A percentile compares a stretch with the other conserved stretches of the same genome.
Evolutionary conservation across 805 yeast genomes (phyloP).

Genomic region (Lachancea sp.): DNA sequence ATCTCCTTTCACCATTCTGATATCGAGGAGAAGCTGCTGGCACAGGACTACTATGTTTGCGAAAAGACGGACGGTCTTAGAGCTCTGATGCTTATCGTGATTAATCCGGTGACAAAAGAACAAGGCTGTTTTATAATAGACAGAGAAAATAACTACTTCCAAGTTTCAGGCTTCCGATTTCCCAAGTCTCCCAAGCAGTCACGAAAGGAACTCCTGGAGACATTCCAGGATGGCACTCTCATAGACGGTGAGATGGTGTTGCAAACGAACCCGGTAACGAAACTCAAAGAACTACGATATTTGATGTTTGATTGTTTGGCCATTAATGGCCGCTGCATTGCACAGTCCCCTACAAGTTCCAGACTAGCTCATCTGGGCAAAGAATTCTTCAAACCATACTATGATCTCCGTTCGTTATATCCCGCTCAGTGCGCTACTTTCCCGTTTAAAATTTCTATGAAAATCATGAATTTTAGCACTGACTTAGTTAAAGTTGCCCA

Average conservation of each 20-base stretch:
- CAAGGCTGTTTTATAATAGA: constrained; percentile 89
- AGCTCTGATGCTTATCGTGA: constrained; percentile 62
- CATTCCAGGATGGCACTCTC: constrained; percentile 79
- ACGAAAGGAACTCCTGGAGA: constrained; percentile 31
- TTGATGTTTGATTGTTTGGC: constrained; percentile 89
- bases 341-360: constrained; percentile 65
- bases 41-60: constrained; percentile 85
- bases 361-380: constrained; percentile 83
- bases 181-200: constrained; percentile 44
- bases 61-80: constrained; percentile 94
- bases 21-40: constrained; percentile 50
- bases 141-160: constrained; percentile 78
- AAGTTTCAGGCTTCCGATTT: constrained; percentile 78
- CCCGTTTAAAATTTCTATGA: constrained; percentile 82
- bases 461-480: constrained; percentile 80
- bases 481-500: constrained; percentile 69
- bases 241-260: constrained; percentile 91
- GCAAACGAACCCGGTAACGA: constrained; percentile 49
- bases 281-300: constrained; percentile 63
- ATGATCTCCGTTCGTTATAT: constrained; percentile 54
- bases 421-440: constrained; percentile 71
- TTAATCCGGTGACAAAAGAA: constrained; percentile 61
- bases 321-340: constrained; percentile 65
- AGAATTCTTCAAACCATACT: constrained; percentile 76
- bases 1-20: constrained; percentile 79